A percentile compares a stretch with the other conserved stretches of the same genome.
Conservation (phyloP, 345 rosid species). For the Brassica rapa region DNA sequence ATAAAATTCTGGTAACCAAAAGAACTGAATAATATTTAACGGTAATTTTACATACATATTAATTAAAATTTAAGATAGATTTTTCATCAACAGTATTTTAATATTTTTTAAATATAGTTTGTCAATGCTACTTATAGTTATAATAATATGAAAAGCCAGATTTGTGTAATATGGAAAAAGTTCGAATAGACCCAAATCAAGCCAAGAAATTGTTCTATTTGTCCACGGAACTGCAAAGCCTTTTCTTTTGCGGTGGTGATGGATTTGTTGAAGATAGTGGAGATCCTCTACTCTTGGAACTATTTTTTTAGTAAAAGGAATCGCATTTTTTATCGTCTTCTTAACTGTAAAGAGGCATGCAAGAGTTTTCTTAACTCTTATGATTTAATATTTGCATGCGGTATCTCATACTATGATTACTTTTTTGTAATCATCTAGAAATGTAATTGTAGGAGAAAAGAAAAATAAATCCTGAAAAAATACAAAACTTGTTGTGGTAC, state of each 20-base stretch:
- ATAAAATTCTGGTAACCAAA: neutral
- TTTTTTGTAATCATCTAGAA: neutral
- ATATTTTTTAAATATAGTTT: no score
- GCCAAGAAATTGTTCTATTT: neutral
- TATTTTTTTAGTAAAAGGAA: neutral
- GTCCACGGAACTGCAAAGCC: neutral
- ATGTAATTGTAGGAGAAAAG: neutral
- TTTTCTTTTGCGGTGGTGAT: neutral
- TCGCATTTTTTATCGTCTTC: neutral
- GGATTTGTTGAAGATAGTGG: neutral
- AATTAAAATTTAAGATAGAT: no score
- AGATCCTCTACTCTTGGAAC: constrained; percentile 1
- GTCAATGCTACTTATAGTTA: neutral
- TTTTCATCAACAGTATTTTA: no score
- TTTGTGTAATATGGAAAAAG: neutral
- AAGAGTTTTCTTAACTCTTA: neutral
- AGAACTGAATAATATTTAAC: neutral
- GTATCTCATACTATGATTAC: neutral
- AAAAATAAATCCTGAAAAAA: neutral
- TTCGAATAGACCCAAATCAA: neutral
- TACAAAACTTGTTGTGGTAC: neutral
- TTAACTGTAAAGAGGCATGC: constrained; percentile 3
- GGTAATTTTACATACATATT: neutral
- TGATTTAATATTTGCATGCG: neutral
- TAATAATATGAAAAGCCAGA: neutral